Evolutionary conservation across 164 flowering plant species (phyloP), one percentile per base, ranked within the genome.

Genomic region (Cinnamomum chago): DNA sequence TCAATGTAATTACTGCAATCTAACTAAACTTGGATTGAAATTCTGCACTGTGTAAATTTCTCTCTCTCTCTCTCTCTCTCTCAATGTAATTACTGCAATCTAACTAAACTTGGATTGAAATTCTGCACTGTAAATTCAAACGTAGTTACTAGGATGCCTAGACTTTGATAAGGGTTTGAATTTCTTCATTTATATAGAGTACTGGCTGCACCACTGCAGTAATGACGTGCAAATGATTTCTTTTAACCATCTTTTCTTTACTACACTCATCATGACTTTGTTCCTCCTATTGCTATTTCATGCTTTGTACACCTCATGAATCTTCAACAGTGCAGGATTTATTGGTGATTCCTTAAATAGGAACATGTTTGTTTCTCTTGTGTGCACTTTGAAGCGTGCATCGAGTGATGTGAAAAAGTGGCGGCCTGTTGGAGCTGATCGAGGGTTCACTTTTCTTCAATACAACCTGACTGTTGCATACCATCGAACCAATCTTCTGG

Each of bases 371-470:
- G 96, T 90, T 58, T 92, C 99, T 52, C 90, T 95, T 22, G 91
- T 92, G 50, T 95, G 99, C 77, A 81, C 93, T 51, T 77, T 95
- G 68, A 91, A 81, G 77, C 77, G 74, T 51, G 97, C 74, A 1
- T 85, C 95, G 0, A 78, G 75, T 67, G 92, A 92, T 33, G 91
- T 93, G 47, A 92, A 87, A 68, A 95, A 95, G 82, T 95, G 98
- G 99, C 88, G 97, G 18, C 99, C 97, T 18, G 95, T 83, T 70
- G 92, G 95, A 58, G 94, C 99, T 68, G 99, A 95, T 78, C 93
- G 99, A 1, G 98, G 99, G 2, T 93, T 83, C 76, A 93, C 99
- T 5, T 95, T 95, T 86, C 83, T 88, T 30, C 76, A 73, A 27
- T 90, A 90, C 77, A 95, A 95, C 80, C 90, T 93, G 55, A 95